Evolutionary conservation across 1,284 basidiomycete genomes (phyloP).

Genomic region (Puccinia hordei): DNA sequence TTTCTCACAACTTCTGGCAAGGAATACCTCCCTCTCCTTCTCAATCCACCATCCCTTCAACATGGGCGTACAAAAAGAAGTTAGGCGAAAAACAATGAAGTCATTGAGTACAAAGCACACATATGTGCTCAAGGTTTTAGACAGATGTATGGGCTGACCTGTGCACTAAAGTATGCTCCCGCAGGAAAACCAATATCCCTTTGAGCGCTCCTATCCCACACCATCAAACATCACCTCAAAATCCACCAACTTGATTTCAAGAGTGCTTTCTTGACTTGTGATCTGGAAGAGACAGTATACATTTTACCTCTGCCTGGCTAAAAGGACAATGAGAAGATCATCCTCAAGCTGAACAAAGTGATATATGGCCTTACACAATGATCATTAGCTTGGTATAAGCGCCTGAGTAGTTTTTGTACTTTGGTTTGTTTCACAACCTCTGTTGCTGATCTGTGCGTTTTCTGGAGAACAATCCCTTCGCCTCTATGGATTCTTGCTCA

Average conservation of each 20-base stretch:
- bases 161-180: not conserved
- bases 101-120: no score
- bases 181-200: not conserved
- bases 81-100: no score
- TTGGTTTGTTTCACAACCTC: no score
- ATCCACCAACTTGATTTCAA: constrained; percentile 18
- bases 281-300: not conserved
- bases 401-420: not conserved
- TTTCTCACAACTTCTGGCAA: no score
- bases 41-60: no score
- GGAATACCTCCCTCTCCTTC: no score
- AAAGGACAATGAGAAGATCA: not conserved
- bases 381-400: not conserved
- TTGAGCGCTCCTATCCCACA: not conserved
- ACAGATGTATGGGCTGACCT: not conserved
- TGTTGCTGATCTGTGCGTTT: not conserved
- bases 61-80: no score
- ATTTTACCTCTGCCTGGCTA: not conserved
- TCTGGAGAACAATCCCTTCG: not conserved
- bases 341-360: not conserved
- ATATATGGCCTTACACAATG: not conserved
- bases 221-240: not conserved
- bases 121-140: no score
- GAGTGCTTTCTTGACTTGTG: not conserved
- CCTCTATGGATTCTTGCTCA: not conserved